Base-by-base conservation (phyloP, 306 rosid species). In the Cucumis hystrix region DNA sequence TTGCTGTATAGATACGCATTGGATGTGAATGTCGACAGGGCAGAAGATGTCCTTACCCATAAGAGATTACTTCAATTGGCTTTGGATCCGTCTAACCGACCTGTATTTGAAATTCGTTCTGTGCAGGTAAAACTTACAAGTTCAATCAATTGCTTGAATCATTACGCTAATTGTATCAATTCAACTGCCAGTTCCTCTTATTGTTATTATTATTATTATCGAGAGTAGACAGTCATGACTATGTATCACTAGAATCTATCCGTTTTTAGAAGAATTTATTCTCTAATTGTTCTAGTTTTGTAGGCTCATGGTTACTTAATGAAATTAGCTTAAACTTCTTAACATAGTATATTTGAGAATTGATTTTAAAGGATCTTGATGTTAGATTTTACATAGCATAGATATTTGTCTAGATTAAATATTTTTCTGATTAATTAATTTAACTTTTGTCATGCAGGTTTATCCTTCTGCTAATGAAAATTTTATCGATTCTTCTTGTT, bases 1-100 rank as follows among this genome's bases (percentile, higher is more conserved):
- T 82, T 84, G 20, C 80, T 77, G 18, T 84, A 80, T 77, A 96
- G 98, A 83, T 92, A 96, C 51, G 99, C 98, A 8, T 84, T 92
- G 92, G 99, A 96, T 85, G 99, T 96, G 78, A 96, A 96, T 74
- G 99, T 91, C 77, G 99, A 96, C 84, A 89, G 99, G 83, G 99
- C 99, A 10, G 99, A 91, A 81, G 99, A 96, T 83, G 99, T 96
- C 71, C 90, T 96, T 68, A 84, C 88, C 10, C 99, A 96, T 57
- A 87, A 92, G 86, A 89, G 88, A 80, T 82, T 96, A 80, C 92
- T 96, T 59, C 87, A 96, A 82, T 79, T 92, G 77, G 99, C 98
- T 0, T 90, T 92, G 78, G 90, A 91, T 58, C 92, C 96, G 57
- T 86, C 80, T 57, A 83, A 80, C 80, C 93, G 85, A 18, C 97